Evolutionary conservation across 2,329 filamentous ascomycete genomes (phyloP).

Genomic region (Xylaria sp.): DNA sequence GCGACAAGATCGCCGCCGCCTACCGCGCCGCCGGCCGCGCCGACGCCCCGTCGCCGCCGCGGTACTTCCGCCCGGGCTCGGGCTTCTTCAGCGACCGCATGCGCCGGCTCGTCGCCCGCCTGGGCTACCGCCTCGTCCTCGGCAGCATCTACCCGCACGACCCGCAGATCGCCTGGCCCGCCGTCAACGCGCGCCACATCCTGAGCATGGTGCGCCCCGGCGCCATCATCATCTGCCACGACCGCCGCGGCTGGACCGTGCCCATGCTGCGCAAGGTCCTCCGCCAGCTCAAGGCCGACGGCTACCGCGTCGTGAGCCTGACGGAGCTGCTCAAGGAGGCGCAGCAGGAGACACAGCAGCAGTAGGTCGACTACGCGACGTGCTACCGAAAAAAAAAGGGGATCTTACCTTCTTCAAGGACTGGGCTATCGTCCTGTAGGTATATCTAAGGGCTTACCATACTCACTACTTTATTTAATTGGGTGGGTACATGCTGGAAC

Average conservation of each 20-base stretch:
- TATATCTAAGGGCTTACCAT: not conserved
- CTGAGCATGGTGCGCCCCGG: conserved; percentile 78
- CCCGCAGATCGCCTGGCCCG: conserved; percentile 73
- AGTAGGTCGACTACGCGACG: not conserved
- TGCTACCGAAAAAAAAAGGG: not conserved
- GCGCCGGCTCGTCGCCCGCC: conserved; percentile 58
- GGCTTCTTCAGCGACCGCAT: conserved; percentile 79
- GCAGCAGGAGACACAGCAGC: conserved; percentile 2
- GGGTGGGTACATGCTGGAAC: not conserved
- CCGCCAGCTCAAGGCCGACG: conserved; percentile 68
- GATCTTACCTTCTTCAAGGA: not conserved
- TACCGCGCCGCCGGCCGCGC: conserved; percentile 40
- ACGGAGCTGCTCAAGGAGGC: conserved; percentile 62
- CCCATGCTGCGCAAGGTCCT: conserved; percentile 77
- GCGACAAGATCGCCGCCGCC: conserved; percentile 39
- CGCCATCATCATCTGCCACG: conserved; percentile 83
- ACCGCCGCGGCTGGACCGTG: conserved; percentile 78
- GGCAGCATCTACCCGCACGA: conserved; percentile 90
- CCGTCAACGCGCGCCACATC: conserved; percentile 76
- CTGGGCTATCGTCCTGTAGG: not conserved
- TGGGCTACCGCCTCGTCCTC: conserved; percentile 75
- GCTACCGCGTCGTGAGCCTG: conserved; percentile 73
- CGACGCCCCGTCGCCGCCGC: conserved; percentile 43
- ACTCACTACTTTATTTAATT: not conserved
- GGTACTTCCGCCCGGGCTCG: conserved; percentile 81